phyloP scores from a whole-genome alignment of 225 moss, liverwort and hornwort species.

The Lunularia cruciata region DNA sequence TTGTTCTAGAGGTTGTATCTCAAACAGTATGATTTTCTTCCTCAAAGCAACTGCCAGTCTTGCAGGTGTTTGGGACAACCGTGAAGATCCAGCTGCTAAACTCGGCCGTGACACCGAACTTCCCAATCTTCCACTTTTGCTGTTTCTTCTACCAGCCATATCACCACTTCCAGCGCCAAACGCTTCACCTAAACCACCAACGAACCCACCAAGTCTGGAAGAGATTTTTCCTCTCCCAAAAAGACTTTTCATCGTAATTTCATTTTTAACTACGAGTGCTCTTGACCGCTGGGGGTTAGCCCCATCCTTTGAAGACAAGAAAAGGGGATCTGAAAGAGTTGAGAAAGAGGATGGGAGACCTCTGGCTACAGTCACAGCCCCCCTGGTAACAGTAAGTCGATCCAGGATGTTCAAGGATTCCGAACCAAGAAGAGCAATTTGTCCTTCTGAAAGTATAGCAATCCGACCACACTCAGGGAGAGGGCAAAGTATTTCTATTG shows the following conservation, averaged over 20 bases:
- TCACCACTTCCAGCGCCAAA: constrained; percentile 36
- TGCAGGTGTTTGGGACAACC: constrained; percentile 44
- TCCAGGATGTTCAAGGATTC: constrained; percentile 66
- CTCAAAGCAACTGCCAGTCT: constrained; percentile 77
- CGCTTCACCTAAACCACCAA: constrained; percentile 47
- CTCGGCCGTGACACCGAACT: constrained; percentile 48
- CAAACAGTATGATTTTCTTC: constrained; percentile 79
- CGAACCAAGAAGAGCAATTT: constrained; percentile 76
- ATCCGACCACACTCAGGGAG: constrained; percentile 80
- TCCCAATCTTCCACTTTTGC: constrained; percentile 36
- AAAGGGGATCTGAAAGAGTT: constrained; percentile 38
- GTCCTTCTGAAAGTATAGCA: constrained; percentile 84
- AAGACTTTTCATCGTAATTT: constrained; percentile 37
- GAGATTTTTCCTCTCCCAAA: constrained; percentile 43
- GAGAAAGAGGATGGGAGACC: constrained; percentile 42
- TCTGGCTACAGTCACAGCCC: constrained; percentile 71
- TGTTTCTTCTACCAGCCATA: constrained; percentile 18
- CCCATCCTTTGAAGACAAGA: constrained; percentile 45
- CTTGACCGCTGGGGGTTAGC: constrained; percentile 22
- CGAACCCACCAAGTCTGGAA: constrained; percentile 46
- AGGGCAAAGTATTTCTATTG: constrained; percentile 76
- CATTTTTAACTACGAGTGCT: constrained; percentile 31
- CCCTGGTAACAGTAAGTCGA: constrained; percentile 66
- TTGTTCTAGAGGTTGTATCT: constrained; percentile 55
- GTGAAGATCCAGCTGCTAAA: constrained; percentile 26